Evolutionary conservation across 164 flowering plant species (phyloP).

Genomic region (Akebia trifoliata): DNA sequence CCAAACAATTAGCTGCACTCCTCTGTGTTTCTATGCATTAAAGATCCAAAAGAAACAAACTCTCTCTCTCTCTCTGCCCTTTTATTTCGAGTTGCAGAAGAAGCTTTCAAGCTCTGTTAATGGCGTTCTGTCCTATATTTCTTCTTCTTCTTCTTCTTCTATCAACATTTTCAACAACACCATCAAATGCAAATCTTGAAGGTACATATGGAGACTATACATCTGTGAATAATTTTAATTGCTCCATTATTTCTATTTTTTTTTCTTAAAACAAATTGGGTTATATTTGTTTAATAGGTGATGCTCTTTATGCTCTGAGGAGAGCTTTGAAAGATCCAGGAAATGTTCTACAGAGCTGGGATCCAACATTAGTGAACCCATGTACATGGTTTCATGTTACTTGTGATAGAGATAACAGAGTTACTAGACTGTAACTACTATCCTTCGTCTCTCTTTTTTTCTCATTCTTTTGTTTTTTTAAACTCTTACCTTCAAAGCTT

Average conservation of each 20-base stretch:
- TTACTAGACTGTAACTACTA: conserved; percentile 59
- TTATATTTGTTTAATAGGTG: conserved; percentile 35
- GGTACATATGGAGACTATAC: conserved; percentile 28
- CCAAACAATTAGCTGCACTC: conserved; percentile 1
- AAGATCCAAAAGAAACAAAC: background rate
- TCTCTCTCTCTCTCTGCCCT: background rate
- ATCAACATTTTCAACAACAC: conserved; percentile 11
- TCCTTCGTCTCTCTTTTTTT: background rate
- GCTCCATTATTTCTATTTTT: background rate
- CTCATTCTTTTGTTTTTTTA: background rate
- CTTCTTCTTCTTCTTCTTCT: conserved; percentile 18
- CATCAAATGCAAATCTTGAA: conserved; percentile 39
- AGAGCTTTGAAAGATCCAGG: conserved; percentile 58
- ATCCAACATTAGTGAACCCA: conserved; percentile 74
- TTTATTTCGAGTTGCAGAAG: background rate
- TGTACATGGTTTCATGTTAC: conserved; percentile 86
- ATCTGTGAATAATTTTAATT: no score
- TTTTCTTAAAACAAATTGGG: background rate
- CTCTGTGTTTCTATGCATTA: conserved; percentile 1
- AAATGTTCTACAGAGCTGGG: conserved; percentile 71
- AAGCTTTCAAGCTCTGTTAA: conserved; percentile 11
- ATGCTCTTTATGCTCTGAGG: conserved; percentile 61
- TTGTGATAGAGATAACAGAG: conserved; percentile 54
- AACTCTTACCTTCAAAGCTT: background rate
- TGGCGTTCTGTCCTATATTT: conserved; percentile 27